A percentile compares a stretch with the other conserved stretches of the same genome.
These are phyloP conservation scores for Solanum pennellii DNA, from an alignment of 257 asterid genomes.

Conservation along the genomic window DNA sequence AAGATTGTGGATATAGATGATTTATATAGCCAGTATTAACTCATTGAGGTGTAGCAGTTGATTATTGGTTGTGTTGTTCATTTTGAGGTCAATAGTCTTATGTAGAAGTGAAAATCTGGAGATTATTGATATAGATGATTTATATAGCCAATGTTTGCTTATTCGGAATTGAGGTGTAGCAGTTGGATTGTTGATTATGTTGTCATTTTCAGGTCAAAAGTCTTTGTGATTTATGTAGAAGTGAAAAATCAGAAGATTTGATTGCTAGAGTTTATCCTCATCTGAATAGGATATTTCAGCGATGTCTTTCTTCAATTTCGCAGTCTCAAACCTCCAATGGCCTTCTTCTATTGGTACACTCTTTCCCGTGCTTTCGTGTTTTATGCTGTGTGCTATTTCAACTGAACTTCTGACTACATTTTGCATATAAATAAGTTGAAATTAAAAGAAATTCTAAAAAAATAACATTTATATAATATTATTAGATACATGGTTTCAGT, in stretches of 20 bases:
- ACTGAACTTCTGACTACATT: background rate
- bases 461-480: no score
- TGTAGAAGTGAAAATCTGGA: slow-evolving; percentile 63
- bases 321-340: slow-evolving; percentile 63
- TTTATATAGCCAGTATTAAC: background rate
- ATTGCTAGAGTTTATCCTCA: slow-evolving; percentile 79
- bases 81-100: slow-evolving; percentile 55
- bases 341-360: slow-evolving; percentile 66
- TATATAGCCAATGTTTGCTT: background rate
- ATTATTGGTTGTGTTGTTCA: background rate
- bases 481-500: background rate
- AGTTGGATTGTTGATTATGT: background rate
- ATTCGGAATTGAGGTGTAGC: background rate
- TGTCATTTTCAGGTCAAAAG: slow-evolving; percentile 43
- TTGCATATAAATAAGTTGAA: background rate
- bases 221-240: slow-evolving; percentile 58
- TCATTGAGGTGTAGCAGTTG: background rate
- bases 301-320: slow-evolving; percentile 57
- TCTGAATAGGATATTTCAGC: slow-evolving; percentile 75
- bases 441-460: background rate
- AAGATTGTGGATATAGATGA: background rate
- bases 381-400: background rate
- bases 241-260: slow-evolving; percentile 67
- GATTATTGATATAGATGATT: slow-evolving; percentile 9
- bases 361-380: background rate